Conservation (phyloP, 1,139 yeast species). For the Saccharomyces pastorianus region DNA sequence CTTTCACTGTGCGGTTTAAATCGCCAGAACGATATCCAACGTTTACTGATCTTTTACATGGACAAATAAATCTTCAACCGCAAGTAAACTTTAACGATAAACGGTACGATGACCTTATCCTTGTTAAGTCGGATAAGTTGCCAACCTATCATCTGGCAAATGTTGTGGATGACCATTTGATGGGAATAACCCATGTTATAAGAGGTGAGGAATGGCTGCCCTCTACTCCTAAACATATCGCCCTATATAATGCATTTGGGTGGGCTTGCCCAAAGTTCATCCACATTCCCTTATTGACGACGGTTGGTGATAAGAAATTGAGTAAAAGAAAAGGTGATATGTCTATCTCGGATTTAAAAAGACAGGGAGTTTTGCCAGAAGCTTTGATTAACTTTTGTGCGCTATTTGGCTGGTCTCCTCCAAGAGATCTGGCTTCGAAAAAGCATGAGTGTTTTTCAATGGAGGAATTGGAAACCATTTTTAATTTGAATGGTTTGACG, state of each 20-base stretch:
- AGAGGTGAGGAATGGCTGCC: constrained; percentile 98
- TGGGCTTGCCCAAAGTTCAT: constrained; percentile 76
- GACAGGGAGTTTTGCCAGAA: constrained; percentile 69
- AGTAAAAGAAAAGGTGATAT: constrained; percentile 82
- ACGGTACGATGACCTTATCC: constrained; percentile 81
- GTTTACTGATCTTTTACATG: constrained; percentile 70
- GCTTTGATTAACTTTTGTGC: constrained; percentile 83
- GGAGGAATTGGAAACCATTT: constrained; percentile 41
- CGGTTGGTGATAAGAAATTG: constrained; percentile 65
- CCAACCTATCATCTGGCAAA: constrained; percentile 97
- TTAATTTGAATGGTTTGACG: constrained; percentile 60
- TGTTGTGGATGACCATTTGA: constrained; percentile 87
- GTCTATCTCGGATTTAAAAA: constrained; percentile 53
- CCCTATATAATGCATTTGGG: constrained; percentile 76
- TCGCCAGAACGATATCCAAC: constrained; percentile 65
- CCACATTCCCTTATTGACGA: constrained; percentile 85
- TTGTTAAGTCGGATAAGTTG: constrained; percentile 81
- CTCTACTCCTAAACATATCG: constrained; percentile 90
- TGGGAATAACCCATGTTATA: constrained; percentile 88
- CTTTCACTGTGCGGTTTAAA: constrained; percentile 49
- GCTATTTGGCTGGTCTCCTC: constrained; percentile 90
- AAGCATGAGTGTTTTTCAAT: constrained; percentile 57
- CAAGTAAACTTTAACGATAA: constrained; percentile 63
- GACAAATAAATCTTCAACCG: constrained; percentile 66
- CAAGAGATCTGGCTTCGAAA: constrained; percentile 44